phyloP scores from a whole-genome alignment of 495 filamentous ascomycete genomes.

The Tuber aestivum region DNA sequence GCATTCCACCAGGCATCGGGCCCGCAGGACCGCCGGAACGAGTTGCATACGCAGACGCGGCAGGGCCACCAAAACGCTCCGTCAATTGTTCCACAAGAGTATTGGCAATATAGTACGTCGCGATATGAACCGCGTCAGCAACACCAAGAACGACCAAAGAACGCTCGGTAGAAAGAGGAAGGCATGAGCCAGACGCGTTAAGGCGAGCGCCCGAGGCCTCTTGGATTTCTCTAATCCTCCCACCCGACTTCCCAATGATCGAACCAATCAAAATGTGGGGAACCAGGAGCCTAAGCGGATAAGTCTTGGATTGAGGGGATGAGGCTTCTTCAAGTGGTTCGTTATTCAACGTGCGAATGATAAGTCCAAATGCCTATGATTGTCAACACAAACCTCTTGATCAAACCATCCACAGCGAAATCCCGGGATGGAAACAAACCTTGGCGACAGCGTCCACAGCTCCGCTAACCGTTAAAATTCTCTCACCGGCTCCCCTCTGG shows the following conservation, averaged over 20 bases:
- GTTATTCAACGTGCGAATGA: constrained; percentile 96
- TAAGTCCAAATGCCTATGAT: constrained; percentile 84
- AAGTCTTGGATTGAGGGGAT: constrained; percentile 89
- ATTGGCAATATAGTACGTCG: constrained; percentile 94
- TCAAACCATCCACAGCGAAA: constrained; percentile 12
- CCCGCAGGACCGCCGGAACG: constrained; percentile 88
- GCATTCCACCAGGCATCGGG: constrained; percentile 92
- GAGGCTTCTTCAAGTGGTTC: constrained; percentile 82
- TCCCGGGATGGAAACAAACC: constrained; percentile 52
- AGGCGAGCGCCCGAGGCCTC: constrained; percentile 93
- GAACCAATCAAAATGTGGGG: constrained; percentile 97
- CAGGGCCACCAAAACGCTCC: constrained; percentile 89
- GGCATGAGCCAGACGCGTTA: constrained; percentile 89
- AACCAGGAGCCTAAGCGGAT: constrained; percentile 88
- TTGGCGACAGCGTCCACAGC: constrained; percentile 93
- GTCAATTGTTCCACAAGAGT: constrained; percentile 94
- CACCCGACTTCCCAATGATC: constrained; percentile 94
- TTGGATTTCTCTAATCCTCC: constrained; percentile 95
- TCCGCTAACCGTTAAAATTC: constrained; percentile 94
- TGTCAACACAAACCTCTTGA: constrained; percentile 13
- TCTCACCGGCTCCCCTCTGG: constrained; percentile 88
- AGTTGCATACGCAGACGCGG: constrained; percentile 92
- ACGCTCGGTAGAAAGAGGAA: constrained; percentile 88
- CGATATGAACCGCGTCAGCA: constrained; percentile 93
- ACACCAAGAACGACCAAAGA: constrained; percentile 92